These are phyloP conservation scores for Dactylellina leptospora DNA, from an alignment of 2,329 filamentous ascomycete species.

Conservation along the genomic window DNA sequence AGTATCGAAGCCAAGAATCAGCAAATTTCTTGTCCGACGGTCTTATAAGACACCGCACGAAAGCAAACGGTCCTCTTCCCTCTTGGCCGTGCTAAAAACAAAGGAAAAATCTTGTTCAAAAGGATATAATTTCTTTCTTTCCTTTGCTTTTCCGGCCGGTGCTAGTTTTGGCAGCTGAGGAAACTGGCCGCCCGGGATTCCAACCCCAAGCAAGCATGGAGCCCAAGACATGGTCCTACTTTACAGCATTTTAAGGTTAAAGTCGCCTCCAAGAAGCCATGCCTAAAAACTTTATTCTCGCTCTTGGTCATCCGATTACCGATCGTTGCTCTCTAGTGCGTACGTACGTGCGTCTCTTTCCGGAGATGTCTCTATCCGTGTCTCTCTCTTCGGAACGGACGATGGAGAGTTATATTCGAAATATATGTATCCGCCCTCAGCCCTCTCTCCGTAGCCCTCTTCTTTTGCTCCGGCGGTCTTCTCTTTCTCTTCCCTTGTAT, in stretches of 20 bases:
- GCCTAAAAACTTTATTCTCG: constrained; percentile 23
- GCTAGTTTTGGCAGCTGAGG: constrained; percentile 43
- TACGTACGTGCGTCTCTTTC: background rate
- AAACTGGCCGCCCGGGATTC: constrained; percentile 43
- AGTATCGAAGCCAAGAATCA: constrained; percentile 39
- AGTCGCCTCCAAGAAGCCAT: constrained; percentile 23
- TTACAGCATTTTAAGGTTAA: constrained; percentile 51
- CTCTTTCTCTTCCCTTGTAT: too few relatives aligned
- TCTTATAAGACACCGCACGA: constrained; percentile 10
- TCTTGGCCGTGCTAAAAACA: too few relatives aligned
- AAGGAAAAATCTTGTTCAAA: background rate
- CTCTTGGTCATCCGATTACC: constrained; percentile 19
- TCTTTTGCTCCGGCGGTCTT: background rate
- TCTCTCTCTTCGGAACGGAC: too few relatives aligned
- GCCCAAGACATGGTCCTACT: background rate
- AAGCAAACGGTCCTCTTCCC: background rate
- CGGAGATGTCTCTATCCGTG: too few relatives aligned
- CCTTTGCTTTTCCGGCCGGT: constrained; percentile 10
- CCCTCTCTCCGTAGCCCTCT: background rate
- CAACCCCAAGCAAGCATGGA: constrained; percentile 16
- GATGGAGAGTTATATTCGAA: too few relatives aligned
- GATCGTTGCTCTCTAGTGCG: background rate
- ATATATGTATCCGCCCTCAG: background rate
- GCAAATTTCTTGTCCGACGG: constrained; percentile 47
- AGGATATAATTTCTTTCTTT: constrained; percentile 13